phyloP scores from a whole-genome alignment of 257 asterid genomes.

The Handroanthus guayacan region DNA sequence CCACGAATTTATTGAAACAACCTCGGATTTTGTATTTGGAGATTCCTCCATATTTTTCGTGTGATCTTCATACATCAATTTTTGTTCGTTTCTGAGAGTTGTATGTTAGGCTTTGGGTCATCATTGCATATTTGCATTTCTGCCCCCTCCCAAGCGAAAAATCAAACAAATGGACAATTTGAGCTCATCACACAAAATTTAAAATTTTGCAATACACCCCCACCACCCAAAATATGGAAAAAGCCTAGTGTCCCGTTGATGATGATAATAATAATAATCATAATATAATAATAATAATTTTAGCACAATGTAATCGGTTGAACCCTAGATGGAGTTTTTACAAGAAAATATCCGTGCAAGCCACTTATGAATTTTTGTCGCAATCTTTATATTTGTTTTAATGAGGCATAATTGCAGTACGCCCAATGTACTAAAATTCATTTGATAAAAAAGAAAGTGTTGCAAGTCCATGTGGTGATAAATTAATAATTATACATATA shows the following conservation, averaged over 20 bases:
- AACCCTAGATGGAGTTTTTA: too few relatives aligned
- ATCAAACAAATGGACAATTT: background rate
- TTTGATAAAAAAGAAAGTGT: too few relatives aligned
- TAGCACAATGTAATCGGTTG: too few relatives aligned
- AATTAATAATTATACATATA: too few relatives aligned
- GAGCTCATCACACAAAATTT: background rate
- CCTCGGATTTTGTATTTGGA: constrained; percentile 18
- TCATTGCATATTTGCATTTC: constrained; percentile 8
- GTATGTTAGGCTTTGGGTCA: constrained; percentile 8
- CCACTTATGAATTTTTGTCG: too few relatives aligned
- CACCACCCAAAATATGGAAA: background rate
- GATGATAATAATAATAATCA: too few relatives aligned
- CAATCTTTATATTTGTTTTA: too few relatives aligned
- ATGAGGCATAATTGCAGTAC: too few relatives aligned
- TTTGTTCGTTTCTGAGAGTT: constrained; percentile 27
- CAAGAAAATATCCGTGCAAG: too few relatives aligned
- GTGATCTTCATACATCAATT: constrained; percentile 18
- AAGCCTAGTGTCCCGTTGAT: background rate
- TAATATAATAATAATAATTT: too few relatives aligned
- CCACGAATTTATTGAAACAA: constrained; percentile 5
- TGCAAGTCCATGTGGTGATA: too few relatives aligned
- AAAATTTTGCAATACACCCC: background rate
- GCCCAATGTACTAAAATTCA: too few relatives aligned
- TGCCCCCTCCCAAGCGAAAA: background rate
- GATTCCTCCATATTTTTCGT: constrained; percentile 15